Evolutionary conservation across 345 rosid genomes (phyloP).

Genomic region (Jatropha curcas): DNA sequence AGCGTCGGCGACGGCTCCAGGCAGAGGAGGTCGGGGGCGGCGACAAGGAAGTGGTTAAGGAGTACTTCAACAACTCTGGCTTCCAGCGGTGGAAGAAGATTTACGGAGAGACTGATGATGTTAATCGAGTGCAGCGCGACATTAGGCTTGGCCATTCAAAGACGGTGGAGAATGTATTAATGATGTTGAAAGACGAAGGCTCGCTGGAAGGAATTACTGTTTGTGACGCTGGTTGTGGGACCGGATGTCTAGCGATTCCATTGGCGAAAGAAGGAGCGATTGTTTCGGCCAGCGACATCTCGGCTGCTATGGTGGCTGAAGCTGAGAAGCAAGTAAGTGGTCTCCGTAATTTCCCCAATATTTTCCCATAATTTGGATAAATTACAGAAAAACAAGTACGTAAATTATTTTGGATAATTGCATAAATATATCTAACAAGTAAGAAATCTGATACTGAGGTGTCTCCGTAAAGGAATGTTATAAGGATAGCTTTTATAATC

Average conservation of each 20-base stretch:
- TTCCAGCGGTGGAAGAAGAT: conserved; percentile 95
- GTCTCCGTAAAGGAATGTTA: neutral
- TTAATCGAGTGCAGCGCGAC: conserved; percentile 77
- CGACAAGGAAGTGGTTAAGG: conserved; percentile 88
- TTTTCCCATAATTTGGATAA: no score
- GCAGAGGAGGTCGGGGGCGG: conserved; percentile 94
- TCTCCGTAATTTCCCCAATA: neutral
- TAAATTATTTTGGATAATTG: neutral
- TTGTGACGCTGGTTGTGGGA: conserved; percentile 95
- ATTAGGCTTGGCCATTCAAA: conserved; percentile 78
- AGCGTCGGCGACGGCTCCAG: conserved; percentile 72
- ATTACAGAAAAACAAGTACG: no score
- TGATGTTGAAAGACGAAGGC: conserved; percentile 73
- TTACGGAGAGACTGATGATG: conserved; percentile 89
- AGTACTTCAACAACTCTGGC: conserved; percentile 85
- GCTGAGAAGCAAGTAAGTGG: conserved; percentile 68
- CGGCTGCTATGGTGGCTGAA: conserved; percentile 92
- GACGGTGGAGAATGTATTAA: conserved; percentile 77
- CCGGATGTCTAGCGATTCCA: conserved; percentile 74
- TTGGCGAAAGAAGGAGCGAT: conserved; percentile 83
- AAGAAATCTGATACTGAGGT: no score
- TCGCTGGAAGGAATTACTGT: conserved; percentile 72
- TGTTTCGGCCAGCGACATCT: conserved; percentile 86
- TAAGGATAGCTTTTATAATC: neutral
- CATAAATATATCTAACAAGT: no score